A percentile compares a stretch with the other conserved stretches of the same genome.
Conservation (phyloP, 192 early-diverging fungal species). For the Geosiphon pyriformis region DNA sequence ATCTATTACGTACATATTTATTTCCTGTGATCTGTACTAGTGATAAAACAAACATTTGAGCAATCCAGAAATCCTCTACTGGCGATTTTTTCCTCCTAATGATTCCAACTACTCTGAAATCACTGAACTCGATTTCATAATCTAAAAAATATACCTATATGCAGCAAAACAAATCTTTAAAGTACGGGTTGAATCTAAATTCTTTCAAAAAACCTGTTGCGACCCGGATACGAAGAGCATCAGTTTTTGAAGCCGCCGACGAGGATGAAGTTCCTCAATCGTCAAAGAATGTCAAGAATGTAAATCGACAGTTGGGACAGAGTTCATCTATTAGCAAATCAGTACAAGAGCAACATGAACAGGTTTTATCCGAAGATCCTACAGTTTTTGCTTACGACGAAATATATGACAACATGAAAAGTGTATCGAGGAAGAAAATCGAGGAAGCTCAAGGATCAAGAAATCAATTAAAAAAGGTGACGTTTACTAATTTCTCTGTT, state of each 20-base stretch:
- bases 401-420: slow-evolving; percentile 64
- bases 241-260: neutral
- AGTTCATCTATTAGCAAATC: slow-evolving; percentile 23
- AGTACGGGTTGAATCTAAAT: neutral
- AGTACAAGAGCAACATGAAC: slow-evolving; percentile 38
- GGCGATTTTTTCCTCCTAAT: too few relatives aligned
- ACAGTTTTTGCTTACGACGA: slow-evolving; percentile 69
- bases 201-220: neutral
- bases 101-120: too few relatives aligned
- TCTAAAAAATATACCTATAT: too few relatives aligned
- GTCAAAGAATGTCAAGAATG: neutral
- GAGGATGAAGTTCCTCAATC: neutral
- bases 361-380: slow-evolving; percentile 61
- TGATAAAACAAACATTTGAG: too few relatives aligned
- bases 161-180: neutral
- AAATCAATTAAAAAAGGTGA: slow-evolving; percentile 36
- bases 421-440: slow-evolving; percentile 37
- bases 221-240: neutral
- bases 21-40: too few relatives aligned
- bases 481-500: neutral
- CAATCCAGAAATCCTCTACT: too few relatives aligned
- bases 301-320: neutral
- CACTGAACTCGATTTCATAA: too few relatives aligned
- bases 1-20: too few relatives aligned
- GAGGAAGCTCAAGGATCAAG: slow-evolving; percentile 34